Base-by-base conservation (phyloP, 1,284 basidiomycete genomes). In the Moesziomyces sp. region DNA sequence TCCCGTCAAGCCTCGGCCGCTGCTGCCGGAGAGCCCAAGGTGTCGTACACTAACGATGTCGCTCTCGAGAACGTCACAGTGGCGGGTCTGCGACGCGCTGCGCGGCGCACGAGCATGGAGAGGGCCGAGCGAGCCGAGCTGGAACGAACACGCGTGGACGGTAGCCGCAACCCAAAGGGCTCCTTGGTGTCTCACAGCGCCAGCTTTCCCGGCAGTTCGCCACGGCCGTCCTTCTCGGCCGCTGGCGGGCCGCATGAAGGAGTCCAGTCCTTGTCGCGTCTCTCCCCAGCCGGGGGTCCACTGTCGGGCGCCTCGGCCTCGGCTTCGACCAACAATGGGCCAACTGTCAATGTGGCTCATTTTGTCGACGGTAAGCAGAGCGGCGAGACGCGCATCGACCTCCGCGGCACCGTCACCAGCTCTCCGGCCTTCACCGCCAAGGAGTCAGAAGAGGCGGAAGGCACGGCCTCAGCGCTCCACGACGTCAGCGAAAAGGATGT, bases 11-110 rank as follows among this genome's bases (percentile, higher is more conserved):
- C 58, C 26, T 69, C 69, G 13, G 49, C 47, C n/a, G 45, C 58
- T 2, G 54, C 52, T 19, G 58, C 40, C 23, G 46, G 23, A 21
- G 58, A 61, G 26, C 23, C 52, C 21, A 64, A 58, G 28, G 46
- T 26, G 21, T 26, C 45, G 5, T 52, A 49, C 16, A 2, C 16
- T 13, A 58, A 58, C 50, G 72, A 71, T 46, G 43, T 58, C 10
- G 18, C 61, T 13, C 28, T 55, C 28, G 73, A 76, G 51, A 70
- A 57, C 16, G 63, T 53, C 28, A 78, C 74, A 0, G 76, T 79
- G 8, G 76, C 75, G 1, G 76, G 76, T 9, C 49, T 79, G 33
- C 67, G 77, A 21, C 68, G 77, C 14, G 77, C 77, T 13, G 77
- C 77, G 3, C 55, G 76, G 18, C 61, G 77, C 26, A 70, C 77